Conservation (phyloP, 805 yeast genomes). For the Clavispora carvajalis region DNA sequence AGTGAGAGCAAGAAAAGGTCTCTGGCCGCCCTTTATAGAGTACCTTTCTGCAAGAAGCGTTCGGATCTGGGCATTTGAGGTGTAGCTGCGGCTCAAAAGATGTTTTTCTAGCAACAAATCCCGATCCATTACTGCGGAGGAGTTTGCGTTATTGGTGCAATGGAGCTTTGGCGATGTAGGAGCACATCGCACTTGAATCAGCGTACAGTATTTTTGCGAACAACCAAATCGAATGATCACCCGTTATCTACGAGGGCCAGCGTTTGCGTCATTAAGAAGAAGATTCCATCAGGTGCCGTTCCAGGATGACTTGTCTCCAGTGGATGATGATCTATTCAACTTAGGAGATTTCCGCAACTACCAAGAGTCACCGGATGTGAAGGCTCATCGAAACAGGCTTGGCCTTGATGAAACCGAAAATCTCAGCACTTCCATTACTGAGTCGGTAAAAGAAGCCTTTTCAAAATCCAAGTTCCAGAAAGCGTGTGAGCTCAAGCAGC, state of each 20-base stretch:
- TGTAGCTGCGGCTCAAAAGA: constrained; percentile 41
- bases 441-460: neutral
- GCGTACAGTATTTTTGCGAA: neutral
- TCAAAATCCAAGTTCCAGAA: constrained; percentile 2
- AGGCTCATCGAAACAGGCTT: constrained; percentile 10
- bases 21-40: constrained; percentile 42
- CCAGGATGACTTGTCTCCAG: constrained; percentile 32
- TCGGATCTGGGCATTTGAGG: constrained; percentile 30
- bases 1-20: constrained; percentile 38
- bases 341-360: constrained; percentile 37
- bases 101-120: constrained; percentile 42
- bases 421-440: too few relatives aligned
- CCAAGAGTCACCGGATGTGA: constrained; percentile 25
- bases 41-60: constrained; percentile 42
- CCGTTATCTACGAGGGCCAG: constrained; percentile 4
- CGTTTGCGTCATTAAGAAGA: neutral
- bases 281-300: constrained; percentile 28
- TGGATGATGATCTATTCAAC: constrained; percentile 31
- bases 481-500: constrained; percentile 20
- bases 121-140: too few relatives aligned
- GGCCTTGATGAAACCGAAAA: constrained; percentile 3
- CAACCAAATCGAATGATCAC: constrained; percentile 3
- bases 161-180: neutral
- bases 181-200: neutral
- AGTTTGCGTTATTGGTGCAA: too few relatives aligned